Evolutionary conservation across 2,329 filamentous ascomycete genomes (phyloP).

Genomic region (Aspergillus sp.): DNA sequence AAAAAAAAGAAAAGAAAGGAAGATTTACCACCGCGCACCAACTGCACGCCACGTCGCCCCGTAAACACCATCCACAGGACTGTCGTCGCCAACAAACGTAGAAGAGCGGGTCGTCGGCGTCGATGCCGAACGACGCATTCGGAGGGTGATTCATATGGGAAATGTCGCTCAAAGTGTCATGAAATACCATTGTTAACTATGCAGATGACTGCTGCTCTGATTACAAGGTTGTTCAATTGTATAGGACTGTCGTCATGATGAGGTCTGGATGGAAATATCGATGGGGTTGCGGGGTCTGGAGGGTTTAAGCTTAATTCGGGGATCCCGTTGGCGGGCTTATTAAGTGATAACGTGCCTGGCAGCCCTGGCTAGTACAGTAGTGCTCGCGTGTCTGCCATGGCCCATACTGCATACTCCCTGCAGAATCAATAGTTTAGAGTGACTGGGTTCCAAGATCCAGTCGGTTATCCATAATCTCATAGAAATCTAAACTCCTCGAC

Average conservation of each 20-base stretch:
- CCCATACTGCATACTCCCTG: too few relatives aligned
- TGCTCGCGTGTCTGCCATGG: too few relatives aligned
- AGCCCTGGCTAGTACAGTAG: too few relatives aligned
- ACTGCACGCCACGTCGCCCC: constrained; percentile 34
- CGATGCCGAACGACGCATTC: not conserved
- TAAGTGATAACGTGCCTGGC: too few relatives aligned
- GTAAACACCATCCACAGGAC: constrained; percentile 34
- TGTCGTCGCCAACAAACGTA: constrained; percentile 38
- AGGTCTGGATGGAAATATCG: not conserved
- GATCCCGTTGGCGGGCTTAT: too few relatives aligned
- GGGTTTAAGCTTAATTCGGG: too few relatives aligned
- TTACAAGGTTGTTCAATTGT: not conserved
- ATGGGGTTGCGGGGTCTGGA: too few relatives aligned
- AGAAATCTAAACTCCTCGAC: not conserved
- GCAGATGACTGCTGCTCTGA: not conserved
- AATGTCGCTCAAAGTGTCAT: not conserved
- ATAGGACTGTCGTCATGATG: not conserved
- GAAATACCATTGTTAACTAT: not conserved
- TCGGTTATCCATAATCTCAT: not conserved
- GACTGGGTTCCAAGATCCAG: not conserved
- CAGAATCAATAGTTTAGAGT: too few relatives aligned
- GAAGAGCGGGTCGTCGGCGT: constrained; percentile 28
- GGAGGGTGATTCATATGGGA: not conserved
- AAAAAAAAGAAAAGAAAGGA: not conserved
- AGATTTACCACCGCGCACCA: constrained; percentile 40